phyloP scores from a whole-genome alignment of 164 flowering plant species.

The Amborella trichopoda region DNA sequence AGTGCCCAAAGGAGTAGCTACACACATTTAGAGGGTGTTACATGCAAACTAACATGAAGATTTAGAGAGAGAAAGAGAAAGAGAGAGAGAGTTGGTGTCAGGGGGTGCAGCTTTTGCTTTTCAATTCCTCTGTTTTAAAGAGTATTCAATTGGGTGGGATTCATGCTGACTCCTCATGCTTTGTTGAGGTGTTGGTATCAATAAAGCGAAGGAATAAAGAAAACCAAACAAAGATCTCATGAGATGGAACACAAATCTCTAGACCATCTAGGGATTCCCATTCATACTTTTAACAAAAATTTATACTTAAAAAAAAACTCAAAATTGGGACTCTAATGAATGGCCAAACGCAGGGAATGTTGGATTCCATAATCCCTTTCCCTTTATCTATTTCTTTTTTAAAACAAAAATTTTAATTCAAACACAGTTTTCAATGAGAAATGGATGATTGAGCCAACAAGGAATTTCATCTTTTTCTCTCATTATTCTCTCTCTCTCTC shows the following conservation, averaged over 20 bases:
- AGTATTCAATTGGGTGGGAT: no score
- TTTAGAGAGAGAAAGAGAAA: no score
- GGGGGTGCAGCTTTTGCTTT: no score
- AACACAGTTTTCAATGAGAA: conserved; percentile 5
- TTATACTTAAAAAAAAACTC: conserved; percentile 10
- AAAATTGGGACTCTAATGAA: conserved; percentile 37
- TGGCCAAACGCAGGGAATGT: conserved; percentile 71
- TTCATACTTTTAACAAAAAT: not conserved
- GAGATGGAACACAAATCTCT: not conserved
- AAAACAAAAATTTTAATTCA: no score
- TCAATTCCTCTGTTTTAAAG: no score
- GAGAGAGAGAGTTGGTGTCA: no score
- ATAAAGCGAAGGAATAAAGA: no score
- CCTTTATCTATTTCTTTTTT: not conserved
- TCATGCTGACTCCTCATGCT: no score
- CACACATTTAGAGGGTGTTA: no score
- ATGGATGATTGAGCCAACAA: conserved; percentile 10
- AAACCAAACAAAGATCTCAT: not conserved
- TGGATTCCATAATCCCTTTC: conserved; percentile 34
- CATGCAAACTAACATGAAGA: no score
- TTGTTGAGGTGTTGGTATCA: no score
- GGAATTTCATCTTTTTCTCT: conserved; percentile 10
- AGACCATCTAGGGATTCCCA: not conserved
- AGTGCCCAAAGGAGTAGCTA: no score
- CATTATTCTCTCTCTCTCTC: not conserved